These are phyloP conservation scores for Xerocomus amazonicus DNA, from an alignment of 1,284 basidiomycete genomes.

Conservation along the genomic window DNA sequence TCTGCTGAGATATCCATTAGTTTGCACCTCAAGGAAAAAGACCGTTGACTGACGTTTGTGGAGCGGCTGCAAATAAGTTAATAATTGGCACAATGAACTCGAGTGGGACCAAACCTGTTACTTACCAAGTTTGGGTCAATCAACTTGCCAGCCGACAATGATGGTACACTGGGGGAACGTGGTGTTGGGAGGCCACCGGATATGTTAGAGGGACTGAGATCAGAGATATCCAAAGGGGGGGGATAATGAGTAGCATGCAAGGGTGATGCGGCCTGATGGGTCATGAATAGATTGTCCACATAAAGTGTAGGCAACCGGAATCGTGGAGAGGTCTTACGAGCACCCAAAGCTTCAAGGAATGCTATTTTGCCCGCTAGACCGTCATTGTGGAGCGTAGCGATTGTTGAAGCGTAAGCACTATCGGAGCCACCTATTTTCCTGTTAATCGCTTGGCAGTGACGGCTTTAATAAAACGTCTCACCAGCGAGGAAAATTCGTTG, in stretches of 20 bases:
- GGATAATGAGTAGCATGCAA: slow-evolving; percentile 34
- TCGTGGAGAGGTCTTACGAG: slow-evolving; percentile 44
- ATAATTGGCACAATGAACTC: slow-evolving; percentile 14
- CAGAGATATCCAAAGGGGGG: slow-evolving; percentile 41
- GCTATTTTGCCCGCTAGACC: slow-evolving; percentile 66
- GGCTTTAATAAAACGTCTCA: slow-evolving; percentile 27
- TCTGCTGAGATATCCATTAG: slow-evolving; percentile 23
- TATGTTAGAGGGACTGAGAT: slow-evolving; percentile 36
- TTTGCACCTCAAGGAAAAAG: not conserved
- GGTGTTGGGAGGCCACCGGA: slow-evolving; percentile 56
- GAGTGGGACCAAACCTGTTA: slow-evolving; percentile 9
- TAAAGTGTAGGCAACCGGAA: slow-evolving; percentile 52
- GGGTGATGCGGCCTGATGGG: slow-evolving; percentile 42
- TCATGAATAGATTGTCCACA: slow-evolving; percentile 64
- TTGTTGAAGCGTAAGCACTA: slow-evolving; percentile 44
- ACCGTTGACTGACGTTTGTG: slow-evolving; percentile 44
- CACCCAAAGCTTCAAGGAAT: slow-evolving; percentile 49
- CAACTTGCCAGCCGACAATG: slow-evolving; percentile 37
- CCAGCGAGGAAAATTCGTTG: slow-evolving; percentile 70
- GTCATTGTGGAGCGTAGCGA: slow-evolving; percentile 54
- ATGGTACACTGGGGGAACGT: slow-evolving; percentile 41
- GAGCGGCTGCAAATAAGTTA: slow-evolving; percentile 38
- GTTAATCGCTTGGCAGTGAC: slow-evolving; percentile 6
- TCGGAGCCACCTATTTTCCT: slow-evolving; percentile 37
- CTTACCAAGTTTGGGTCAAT: slow-evolving; percentile 55